Conservation (phyloP, 129 eudicot species). For the Sambucus nigra region DNA sequence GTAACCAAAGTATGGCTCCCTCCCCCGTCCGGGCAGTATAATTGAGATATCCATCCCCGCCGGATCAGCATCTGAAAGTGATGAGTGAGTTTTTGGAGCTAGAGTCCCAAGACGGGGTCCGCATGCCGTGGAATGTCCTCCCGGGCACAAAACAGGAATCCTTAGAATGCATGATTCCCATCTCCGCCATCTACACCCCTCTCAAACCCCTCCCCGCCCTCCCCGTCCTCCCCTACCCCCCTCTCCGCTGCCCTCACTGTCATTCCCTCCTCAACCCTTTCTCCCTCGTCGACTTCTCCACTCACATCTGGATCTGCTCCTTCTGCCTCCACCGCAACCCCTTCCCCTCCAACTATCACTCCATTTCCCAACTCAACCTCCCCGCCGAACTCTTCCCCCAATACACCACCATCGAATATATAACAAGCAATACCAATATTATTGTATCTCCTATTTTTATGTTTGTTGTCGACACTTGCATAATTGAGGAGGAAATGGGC, state of each 20-base stretch:
- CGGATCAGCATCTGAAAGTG: too few relatives aligned
- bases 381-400: conserved; percentile 88
- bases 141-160: conserved; percentile 81
- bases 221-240: conserved; percentile 73
- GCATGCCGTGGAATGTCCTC: conserved; percentile 97
- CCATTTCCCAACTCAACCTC: conserved; percentile 61
- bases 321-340: conserved; percentile 77
- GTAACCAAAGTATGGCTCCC: conserved; percentile 8
- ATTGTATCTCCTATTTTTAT: conserved; percentile 34
- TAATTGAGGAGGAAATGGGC: conserved; percentile 87
- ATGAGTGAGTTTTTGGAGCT: conserved; percentile 82
- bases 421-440: conserved; percentile 18
- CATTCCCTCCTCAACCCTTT: conserved; percentile 91
- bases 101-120: conserved; percentile 72
- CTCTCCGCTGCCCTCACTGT: conserved; percentile 85
- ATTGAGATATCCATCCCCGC: too few relatives aligned
- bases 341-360: conserved; percentile 74
- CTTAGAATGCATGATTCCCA: conserved; percentile 57
- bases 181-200: conserved; percentile 92
- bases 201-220: conserved; percentile 57
- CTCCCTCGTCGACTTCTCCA: conserved; percentile 76
- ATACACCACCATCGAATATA: conserved; percentile 77
- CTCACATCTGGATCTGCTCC: conserved; percentile 90
- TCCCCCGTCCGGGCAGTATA: too few relatives aligned
- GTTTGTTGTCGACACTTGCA: conserved; percentile 75